Conservation (phyloP, 2,329 filamentous ascomycete species). For the Beauveria asiatica region DNA sequence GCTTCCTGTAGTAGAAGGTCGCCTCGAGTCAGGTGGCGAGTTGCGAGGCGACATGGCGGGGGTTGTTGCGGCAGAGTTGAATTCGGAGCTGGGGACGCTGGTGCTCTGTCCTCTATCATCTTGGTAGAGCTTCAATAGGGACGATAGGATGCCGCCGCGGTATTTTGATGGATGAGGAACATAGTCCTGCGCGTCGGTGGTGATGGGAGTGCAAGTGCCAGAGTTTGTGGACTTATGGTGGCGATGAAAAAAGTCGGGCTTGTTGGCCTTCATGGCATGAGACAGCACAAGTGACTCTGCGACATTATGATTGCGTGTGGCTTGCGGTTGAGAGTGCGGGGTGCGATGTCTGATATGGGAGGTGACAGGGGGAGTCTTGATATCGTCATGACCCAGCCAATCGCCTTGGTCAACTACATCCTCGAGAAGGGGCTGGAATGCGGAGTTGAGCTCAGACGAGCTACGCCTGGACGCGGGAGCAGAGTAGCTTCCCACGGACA, state of each 20-base stretch:
- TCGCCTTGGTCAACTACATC: conserved; percentile 22
- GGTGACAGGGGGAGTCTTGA: conserved; percentile 4
- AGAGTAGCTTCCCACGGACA: conserved; percentile 31
- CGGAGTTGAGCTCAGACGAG: conserved; percentile 23
- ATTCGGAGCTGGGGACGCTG: conserved; percentile 28
- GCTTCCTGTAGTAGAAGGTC: conserved; percentile 28
- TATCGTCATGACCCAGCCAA: conserved; percentile 15
- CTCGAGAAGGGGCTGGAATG: conserved; percentile 26
- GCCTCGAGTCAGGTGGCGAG: conserved; percentile 33
- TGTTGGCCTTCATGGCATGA: conserved; percentile 22
- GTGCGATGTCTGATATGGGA: conserved; percentile 17
- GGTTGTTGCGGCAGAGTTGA: conserved; percentile 27
- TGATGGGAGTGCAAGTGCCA: conserved; percentile 29
- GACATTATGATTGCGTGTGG: conserved; percentile 17
- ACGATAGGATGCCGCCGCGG: conserved; percentile 64
- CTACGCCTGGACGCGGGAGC: conserved; percentile 28
- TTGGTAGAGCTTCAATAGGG: conserved; percentile 62
- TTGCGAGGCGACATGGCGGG: conserved; percentile 33
- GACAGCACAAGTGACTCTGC: conserved; percentile 29
- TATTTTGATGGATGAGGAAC: conserved; percentile 60
- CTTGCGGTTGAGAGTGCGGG: conserved; percentile 17
- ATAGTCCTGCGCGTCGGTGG: conserved; percentile 43
- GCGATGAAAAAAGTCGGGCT: conserved; percentile 23
- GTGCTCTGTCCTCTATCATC: conserved; percentile 29
- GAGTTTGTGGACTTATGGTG: conserved; percentile 20